Evolutionary conservation across 164 flowering plant species (phyloP).

Genomic region (Kingdonia uniflora): DNA sequence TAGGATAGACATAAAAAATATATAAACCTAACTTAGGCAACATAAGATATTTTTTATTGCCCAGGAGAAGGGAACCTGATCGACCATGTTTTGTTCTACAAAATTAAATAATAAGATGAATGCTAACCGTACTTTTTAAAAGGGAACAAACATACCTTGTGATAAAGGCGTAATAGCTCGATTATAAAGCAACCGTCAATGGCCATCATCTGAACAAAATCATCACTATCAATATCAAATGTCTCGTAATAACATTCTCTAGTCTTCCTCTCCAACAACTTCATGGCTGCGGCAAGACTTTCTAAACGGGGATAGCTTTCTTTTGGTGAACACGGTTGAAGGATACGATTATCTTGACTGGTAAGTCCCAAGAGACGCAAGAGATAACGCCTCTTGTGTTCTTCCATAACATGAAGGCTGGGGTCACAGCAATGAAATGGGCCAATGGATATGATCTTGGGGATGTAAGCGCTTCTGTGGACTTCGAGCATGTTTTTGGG

Average conservation of each 20-base stretch:
- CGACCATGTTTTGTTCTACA: too few species aligned
- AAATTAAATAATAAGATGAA: too few species aligned
- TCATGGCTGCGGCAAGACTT: conserved; percentile 1
- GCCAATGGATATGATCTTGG: conserved; percentile 15
- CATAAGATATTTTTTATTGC: too few species aligned
- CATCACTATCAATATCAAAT: not conserved
- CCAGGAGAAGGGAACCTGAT: too few species aligned
- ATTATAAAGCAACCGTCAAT: conserved; percentile 17
- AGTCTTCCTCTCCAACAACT: not conserved
- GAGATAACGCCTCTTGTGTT: conserved; percentile 4
- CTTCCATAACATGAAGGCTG: conserved; percentile 15
- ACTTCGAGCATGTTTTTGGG: conserved; percentile 6
- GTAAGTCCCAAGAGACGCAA: not conserved
- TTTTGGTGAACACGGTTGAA: not conserved
- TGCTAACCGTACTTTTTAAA: too few species aligned
- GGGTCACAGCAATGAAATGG: conserved; percentile 7
- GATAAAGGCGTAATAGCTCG: conserved; percentile 2
- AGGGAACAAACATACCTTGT: too few species aligned
- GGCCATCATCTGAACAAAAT: conserved; percentile 10
- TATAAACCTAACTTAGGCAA: too few species aligned
- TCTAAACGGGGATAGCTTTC: not conserved
- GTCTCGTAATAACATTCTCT: conserved; percentile 10
- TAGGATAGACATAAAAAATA: too few species aligned
- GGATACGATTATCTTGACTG: too few species aligned
- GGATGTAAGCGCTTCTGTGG: conserved; percentile 9